Percentiles rank a stretch among this genome's conserved stretches.
phyloP scores from a whole-genome alignment of 1,284 basidiomycete genomes.

The Puccinia polysora region DNA sequence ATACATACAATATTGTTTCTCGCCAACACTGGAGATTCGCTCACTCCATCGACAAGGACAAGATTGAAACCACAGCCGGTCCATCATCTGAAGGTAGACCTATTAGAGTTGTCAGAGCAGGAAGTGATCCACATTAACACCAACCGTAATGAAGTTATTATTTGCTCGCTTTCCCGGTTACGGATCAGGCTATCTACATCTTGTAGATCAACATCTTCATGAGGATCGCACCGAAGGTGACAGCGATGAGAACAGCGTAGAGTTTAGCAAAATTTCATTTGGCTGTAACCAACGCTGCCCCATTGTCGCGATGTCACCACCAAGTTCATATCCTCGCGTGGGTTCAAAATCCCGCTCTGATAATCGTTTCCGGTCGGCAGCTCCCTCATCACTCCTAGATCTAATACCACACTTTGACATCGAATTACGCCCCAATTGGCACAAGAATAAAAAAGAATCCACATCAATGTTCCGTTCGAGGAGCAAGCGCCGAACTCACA shows the following conservation, averaged over 20 bases:
- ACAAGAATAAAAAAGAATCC: conserved; percentile 4
- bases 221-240: neutral
- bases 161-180: too few relatives aligned
- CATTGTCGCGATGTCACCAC: conserved; percentile 8
- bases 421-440: too few relatives aligned
- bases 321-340: conserved; percentile 4
- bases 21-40: too few relatives aligned
- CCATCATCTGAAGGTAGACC: too few relatives aligned
- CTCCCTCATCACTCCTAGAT: neutral
- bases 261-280: neutral
- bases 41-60: too few relatives aligned
- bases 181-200: neutral
- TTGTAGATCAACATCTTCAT: neutral
- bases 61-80: too few relatives aligned
- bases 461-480: conserved; percentile 6
- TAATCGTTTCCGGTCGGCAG: neutral
- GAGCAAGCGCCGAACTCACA: neutral
- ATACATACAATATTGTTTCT: too few relatives aligned
- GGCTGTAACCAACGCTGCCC: conserved; percentile 17
- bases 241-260: neutral
- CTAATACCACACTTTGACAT: neutral
- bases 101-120: too few relatives aligned
- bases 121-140: too few relatives aligned
- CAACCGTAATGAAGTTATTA: too few relatives aligned
- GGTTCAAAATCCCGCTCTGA: neutral